Conservation (phyloP, 2,329 filamentous ascomycete species). For the Colletotrichum aenigma region DNA sequence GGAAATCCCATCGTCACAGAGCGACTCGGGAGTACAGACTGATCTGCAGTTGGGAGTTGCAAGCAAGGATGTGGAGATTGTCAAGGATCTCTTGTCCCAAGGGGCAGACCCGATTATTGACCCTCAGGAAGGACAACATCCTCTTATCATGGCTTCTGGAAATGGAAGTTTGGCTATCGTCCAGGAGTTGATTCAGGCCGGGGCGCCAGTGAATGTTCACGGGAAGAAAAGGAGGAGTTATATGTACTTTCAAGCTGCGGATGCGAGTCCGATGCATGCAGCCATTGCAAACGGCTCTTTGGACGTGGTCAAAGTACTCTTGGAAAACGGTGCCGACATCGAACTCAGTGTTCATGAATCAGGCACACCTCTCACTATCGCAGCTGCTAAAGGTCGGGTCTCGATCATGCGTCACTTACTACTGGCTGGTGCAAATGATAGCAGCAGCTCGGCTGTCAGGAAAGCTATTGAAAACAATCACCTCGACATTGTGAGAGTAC, state of each 20-base stretch:
- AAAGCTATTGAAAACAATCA: background rate
- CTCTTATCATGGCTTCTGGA: background rate
- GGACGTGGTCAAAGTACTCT: background rate
- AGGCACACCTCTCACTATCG: background rate
- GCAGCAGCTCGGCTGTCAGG: background rate
- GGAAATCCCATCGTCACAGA: background rate
- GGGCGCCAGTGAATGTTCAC: background rate
- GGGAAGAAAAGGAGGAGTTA: background rate
- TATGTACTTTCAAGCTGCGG: background rate
- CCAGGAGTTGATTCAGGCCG: background rate
- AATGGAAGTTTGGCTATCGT: background rate
- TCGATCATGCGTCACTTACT: background rate
- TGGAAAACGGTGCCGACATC: background rate
- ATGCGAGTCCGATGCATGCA: background rate
- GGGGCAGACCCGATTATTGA: background rate
- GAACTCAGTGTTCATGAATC: background rate
- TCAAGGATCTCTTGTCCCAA: background rate
- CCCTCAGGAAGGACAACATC: background rate
- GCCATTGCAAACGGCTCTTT: background rate
- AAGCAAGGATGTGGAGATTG: background rate
- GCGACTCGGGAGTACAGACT: background rate
- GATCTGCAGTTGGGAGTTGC: background rate
- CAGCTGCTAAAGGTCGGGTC: accelerated
- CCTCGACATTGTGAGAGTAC: background rate
- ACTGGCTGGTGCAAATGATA: background rate